These are phyloP conservation scores for Periconia macrospinosa DNA, from an alignment of 2,329 filamentous ascomycete genomes.

Conservation along the genomic window DNA sequence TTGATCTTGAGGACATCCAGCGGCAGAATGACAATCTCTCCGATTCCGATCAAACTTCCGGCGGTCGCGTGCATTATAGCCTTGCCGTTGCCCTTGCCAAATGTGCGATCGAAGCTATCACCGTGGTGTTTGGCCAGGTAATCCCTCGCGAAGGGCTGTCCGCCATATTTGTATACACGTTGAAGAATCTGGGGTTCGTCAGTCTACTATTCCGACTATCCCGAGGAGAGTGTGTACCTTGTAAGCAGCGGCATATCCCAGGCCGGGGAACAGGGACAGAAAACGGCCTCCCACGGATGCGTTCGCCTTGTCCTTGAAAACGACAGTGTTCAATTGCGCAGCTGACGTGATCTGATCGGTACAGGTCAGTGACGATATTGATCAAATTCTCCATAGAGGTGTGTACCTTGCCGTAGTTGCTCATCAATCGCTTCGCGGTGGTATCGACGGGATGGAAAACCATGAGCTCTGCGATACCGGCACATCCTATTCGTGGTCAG, in stretches of 20 bases:
- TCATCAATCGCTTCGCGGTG: constrained; percentile 98
- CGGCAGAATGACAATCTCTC: constrained; percentile 92
- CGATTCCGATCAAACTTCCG: constrained; percentile 92
- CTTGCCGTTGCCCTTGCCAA: constrained; percentile 97
- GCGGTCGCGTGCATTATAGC: constrained; percentile 97
- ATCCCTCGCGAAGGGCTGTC: constrained; percentile 92
- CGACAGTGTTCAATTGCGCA: constrained; percentile 79
- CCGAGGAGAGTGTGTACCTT: constrained; percentile 60
- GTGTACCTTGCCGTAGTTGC: constrained; percentile 78
- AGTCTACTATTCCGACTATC: constrained; percentile 3
- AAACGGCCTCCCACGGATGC: constrained; percentile 77
- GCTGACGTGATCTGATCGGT: constrained; percentile 55
- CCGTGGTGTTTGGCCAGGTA: constrained; percentile 81
- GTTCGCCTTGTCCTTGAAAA: constrained; percentile 86
- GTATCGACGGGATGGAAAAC: constrained; percentile 86
- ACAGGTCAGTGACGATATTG: constrained; percentile 16
- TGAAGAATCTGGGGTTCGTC: constrained; percentile 68
- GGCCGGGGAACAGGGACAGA: constrained; percentile 91
- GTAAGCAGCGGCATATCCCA: constrained; percentile 97
- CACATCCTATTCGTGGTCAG: constrained; percentile 66
- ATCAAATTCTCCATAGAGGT: neutral
- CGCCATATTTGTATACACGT: constrained; percentile 98
- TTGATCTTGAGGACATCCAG: constrained; percentile 99
- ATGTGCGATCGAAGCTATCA: constrained; percentile 80
- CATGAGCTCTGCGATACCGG: constrained; percentile 88